Conservation (phyloP, 2,329 filamentous ascomycete species). For the Penicillium sp. region DNA sequence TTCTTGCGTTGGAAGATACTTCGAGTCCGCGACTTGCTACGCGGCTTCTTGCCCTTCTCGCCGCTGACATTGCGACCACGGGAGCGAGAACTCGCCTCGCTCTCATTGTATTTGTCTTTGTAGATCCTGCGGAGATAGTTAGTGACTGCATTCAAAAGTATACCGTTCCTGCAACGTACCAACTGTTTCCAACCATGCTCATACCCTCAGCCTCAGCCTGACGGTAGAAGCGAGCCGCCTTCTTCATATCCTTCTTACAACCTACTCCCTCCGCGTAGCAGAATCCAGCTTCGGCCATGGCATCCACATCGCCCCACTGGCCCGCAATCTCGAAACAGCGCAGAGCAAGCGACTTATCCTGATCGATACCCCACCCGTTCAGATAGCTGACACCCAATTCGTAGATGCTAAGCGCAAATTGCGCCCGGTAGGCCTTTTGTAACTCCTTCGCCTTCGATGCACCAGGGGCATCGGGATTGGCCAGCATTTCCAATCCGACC, state of each 20-base stretch:
- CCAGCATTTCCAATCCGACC: constrained; percentile 75
- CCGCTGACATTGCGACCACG: constrained; percentile 41
- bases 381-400: constrained; percentile 95
- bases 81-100: constrained; percentile 41
- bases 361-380: constrained; percentile 96
- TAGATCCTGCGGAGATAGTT: constrained; percentile 67
- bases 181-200: constrained; percentile 97
- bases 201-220: constrained; percentile 88
- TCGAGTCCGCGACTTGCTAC: constrained; percentile 72
- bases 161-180: constrained; percentile 57
- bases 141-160: constrained; percentile 1
- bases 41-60: constrained; percentile 64
- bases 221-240: constrained; percentile 85
- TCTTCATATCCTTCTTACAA: constrained; percentile 94
- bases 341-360: constrained; percentile 82
- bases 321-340: constrained; percentile 96
- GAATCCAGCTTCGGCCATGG: constrained; percentile 88
- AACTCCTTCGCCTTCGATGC: constrained; percentile 59
- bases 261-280: constrained; percentile 93
- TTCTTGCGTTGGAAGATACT: constrained; percentile 67
- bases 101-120: constrained; percentile 85
- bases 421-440: constrained; percentile 78
- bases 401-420: constrained; percentile 93
- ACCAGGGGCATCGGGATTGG: constrained; percentile 56
- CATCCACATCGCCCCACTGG: constrained; percentile 92